Percentiles rank a stretch among this genome's conserved stretches.
Evolutionary conservation across 2,329 filamentous ascomycete genomes (phyloP).

Genomic region (Ophiostoma australiae): DNA sequence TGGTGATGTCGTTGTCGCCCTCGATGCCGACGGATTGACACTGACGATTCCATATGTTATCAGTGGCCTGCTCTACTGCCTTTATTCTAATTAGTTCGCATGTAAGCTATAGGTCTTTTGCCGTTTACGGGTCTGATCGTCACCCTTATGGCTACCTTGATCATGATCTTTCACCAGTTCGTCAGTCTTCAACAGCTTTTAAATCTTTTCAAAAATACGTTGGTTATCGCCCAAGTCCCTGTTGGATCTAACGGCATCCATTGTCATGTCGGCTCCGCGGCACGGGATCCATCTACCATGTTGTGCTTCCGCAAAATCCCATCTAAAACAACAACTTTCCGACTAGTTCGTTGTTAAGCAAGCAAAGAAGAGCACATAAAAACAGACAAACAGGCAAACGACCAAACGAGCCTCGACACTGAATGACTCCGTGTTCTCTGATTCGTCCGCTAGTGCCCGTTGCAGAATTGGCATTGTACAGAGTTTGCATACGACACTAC

Average conservation of each 20-base stretch:
- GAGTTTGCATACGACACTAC: constrained; percentile 1
- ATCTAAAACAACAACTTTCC: not conserved
- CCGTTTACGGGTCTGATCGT: not conserved
- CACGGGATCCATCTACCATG: not conserved
- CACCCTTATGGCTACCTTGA: not conserved
- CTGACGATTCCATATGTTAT: not conserved
- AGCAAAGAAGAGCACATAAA: not conserved
- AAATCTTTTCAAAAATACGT: not conserved
- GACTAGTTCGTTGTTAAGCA: not conserved
- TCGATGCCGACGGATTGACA: not conserved
- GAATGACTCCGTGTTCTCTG: not conserved
- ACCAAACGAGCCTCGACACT: not conserved
- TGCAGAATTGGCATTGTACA: not conserved
- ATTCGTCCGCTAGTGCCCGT: not conserved
- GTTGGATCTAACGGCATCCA: not conserved
- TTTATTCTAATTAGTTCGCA: not conserved
- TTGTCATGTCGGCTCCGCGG: not conserved
- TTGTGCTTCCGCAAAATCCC: not conserved
- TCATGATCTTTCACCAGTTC: not conserved
- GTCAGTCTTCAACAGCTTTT: not conserved
- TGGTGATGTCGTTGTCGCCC: not conserved
- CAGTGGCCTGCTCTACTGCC: not conserved
- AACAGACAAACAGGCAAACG: not conserved
- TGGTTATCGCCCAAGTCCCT: not conserved
- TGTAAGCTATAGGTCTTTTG: not conserved